These are phyloP conservation scores for Rhodomyrtus tomentosa DNA, from an alignment of 345 rosid genomes.

Conservation along the genomic window DNA sequence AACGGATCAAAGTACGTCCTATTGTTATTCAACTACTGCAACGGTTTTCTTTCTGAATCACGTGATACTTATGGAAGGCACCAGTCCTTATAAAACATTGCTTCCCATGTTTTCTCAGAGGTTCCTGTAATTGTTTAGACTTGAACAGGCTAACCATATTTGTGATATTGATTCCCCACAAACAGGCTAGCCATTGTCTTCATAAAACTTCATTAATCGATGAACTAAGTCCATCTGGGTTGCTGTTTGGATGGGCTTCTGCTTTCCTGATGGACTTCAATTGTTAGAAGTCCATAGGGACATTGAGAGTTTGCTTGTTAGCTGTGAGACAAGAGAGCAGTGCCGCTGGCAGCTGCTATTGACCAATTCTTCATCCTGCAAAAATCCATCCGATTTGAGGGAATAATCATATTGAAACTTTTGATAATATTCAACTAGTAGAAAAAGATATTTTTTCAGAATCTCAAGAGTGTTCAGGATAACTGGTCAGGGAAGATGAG, in stretches of 20 bases:
- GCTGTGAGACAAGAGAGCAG: background rate
- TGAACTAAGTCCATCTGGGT: background rate
- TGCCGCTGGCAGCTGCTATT: background rate
- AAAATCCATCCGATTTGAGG: background rate
- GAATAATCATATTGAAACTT: background rate
- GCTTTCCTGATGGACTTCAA: background rate
- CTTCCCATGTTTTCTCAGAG: background rate
- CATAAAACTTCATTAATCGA: background rate
- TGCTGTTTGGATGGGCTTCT: background rate
- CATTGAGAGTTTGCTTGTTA: background rate
- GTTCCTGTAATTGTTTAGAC: background rate
- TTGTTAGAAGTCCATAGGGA: background rate
- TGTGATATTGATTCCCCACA: background rate
- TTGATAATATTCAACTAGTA: background rate
- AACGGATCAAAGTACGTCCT: slow-evolving; percentile 63
- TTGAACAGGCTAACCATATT: background rate
- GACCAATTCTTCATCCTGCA: background rate
- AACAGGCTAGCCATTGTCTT: background rate
- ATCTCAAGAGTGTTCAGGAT: background rate
- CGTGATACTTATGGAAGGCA: background rate
- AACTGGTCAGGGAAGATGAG: background rate
- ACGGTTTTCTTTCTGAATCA: background rate
- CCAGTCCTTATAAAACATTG: background rate
- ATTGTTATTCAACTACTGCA: background rate
- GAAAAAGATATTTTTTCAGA: background rate